Base-by-base conservation (phyloP, 495 filamentous ascomycete genomes). In the Aspergillus sclerotioniger region DNA sequence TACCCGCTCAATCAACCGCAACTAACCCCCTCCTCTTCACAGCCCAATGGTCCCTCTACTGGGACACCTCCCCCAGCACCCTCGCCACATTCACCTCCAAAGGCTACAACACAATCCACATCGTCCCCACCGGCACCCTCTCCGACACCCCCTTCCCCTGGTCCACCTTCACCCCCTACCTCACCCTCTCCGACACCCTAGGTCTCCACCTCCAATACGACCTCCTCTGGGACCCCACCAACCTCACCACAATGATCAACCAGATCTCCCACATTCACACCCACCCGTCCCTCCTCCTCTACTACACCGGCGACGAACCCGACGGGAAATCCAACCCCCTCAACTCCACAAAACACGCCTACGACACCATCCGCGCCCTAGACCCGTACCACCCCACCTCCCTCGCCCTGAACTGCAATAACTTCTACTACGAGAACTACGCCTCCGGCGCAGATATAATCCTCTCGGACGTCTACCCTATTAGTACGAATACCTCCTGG, bases 341-440 rank as follows among this genome's bases (percentile, higher is more conserved):
- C 25, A 71, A 82, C 51, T 67, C 73, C 0, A 72, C 80, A 6
- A 33, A 43, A 3, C 54, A 62, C 13, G 63, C 73, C 2, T 80
- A 80, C 60, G 64, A 74, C 5, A 65, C 78, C 1, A 77, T 90
- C 61, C 78, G 79, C 46, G 56, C 59, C 0, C 63, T 87, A 1
- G 88, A 91, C 67, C 86, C 86, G 0, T 89, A 88, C 66, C 87
- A 89, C 66, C 87, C 87, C 0, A 80, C 87, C 5, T 82, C 81
- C 0, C 72, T 89, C 1, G 81, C 80, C 0, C 76, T 90, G 28
- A 90, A 89, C 70, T 91, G 88, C 78, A 77, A 81, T 39, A 84
- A 89, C 64, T 90, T 86, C 70, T 80, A 86, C 65, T 91, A 85
- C 64, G 65, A 62, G n/a, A 65, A 81, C 4, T 90, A 91, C 70